Evolutionary conservation across 371 early-diverging fungal genomes (phyloP).

Genomic region (Rhizopus microsporus): DNA sequence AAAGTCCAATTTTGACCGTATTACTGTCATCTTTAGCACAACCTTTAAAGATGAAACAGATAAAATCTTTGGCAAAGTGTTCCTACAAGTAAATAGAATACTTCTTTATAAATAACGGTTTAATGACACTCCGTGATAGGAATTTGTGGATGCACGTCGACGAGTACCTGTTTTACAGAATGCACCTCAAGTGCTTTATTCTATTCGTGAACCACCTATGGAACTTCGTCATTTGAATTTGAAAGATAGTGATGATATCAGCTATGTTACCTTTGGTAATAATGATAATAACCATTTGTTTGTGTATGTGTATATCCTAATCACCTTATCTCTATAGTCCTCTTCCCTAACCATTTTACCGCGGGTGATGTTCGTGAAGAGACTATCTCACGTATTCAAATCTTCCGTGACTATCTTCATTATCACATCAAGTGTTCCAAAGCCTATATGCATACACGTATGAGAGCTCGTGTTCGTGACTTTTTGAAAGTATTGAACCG

Average conservation of each 20-base stretch:
- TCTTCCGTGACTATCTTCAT: slow-evolving; percentile 97
- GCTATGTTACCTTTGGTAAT: slow-evolving; percentile 95
- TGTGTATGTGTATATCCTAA: neutral
- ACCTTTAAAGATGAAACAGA: slow-evolving; percentile 97
- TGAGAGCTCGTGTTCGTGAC: slow-evolving; percentile 93
- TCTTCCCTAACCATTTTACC: slow-evolving; percentile 91
- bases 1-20: slow-evolving; percentile 88
- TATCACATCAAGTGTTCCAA: slow-evolving; percentile 99
- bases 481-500: slow-evolving; percentile 97
- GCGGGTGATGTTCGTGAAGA: slow-evolving; percentile 76
- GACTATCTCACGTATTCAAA: slow-evolving; percentile 90
- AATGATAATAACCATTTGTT: neutral
- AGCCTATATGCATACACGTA: slow-evolving; percentile 98
- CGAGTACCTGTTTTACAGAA: slow-evolving; percentile 87
- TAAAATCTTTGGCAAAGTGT: slow-evolving; percentile 92
- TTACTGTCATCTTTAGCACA: slow-evolving; percentile 96
- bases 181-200: slow-evolving; percentile 95
- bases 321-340: slow-evolving; percentile 54
- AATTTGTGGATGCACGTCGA: slow-evolving; percentile 97
- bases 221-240: slow-evolving; percentile 86
- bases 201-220: slow-evolving; percentile 90
- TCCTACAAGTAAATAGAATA: slow-evolving; percentile 76
- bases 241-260: slow-evolving; percentile 68
- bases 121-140: slow-evolving; percentile 45
- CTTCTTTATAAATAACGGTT: neutral